Evolutionary conservation across 495 filamentous ascomycete genomes (phyloP).

Genomic region (Penicillium coffeae): DNA sequence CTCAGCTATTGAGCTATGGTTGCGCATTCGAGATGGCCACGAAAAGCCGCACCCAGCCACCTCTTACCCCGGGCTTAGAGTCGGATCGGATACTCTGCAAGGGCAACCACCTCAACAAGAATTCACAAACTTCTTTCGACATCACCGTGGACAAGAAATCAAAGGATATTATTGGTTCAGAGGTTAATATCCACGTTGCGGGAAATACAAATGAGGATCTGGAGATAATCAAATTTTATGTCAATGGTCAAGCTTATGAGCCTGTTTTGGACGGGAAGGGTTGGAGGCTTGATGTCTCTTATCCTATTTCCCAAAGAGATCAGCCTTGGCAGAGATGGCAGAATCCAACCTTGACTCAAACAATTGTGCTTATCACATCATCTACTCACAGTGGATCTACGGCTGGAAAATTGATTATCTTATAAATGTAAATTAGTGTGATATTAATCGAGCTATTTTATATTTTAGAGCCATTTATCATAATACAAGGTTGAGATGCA

Average conservation of each 20-base stretch:
- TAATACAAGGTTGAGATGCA: too few relatives aligned
- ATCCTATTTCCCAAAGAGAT: conserved; percentile 25
- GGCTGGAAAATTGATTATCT: conserved; percentile 26
- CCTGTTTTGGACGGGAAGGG: conserved; percentile 5
- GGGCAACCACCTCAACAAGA: neutral
- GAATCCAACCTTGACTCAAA: conserved; percentile 28
- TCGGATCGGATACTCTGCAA: conserved; percentile 20
- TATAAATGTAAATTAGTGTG: conserved; percentile 5
- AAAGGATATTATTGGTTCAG: conserved; percentile 18
- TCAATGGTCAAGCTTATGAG: conserved; percentile 28
- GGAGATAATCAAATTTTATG: conserved; percentile 14
- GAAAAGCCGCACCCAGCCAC: conserved; percentile 20
- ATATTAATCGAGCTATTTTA: neutral
- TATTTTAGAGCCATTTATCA: neutral
- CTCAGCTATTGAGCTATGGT: conserved; percentile 24
- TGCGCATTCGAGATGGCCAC: conserved; percentile 30
- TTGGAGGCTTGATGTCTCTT: conserved; percentile 20
- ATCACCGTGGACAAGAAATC: conserved; percentile 18
- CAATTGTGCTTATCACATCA: conserved; percentile 24
- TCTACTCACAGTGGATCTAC: conserved; percentile 7
- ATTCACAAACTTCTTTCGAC: neutral
- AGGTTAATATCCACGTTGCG: conserved; percentile 15
- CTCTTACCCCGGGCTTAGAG: conserved; percentile 21
- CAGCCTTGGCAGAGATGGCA: conserved; percentile 27
- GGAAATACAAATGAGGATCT: conserved; percentile 14